phyloP scores from a whole-genome alignment of 2,329 filamentous ascomycete species.

The Emericellopsis atlantica region DNA sequence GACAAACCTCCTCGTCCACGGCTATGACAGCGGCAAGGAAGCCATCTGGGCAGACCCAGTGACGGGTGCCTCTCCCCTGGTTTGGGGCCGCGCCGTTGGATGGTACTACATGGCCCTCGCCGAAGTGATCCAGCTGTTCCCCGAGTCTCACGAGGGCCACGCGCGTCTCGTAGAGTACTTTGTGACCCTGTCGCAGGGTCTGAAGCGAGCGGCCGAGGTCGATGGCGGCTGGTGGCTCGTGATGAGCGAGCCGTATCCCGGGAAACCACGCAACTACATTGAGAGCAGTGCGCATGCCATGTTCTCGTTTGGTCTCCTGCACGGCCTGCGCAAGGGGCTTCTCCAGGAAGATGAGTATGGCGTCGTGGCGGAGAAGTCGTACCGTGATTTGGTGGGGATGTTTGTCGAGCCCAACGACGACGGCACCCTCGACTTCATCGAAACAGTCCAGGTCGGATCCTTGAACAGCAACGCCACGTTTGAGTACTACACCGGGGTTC shows the following conservation, averaged over 20 bases:
- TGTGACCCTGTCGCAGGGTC: slow-evolving; percentile 22
- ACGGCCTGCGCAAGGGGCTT: slow-evolving; percentile 19
- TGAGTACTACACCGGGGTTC: slow-evolving; percentile 3
- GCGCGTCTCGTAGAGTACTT: slow-evolving; percentile 23
- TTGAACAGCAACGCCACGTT: slow-evolving; percentile 17
- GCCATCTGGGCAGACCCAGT: slow-evolving; percentile 37
- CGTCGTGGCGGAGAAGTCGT: slow-evolving; percentile 11
- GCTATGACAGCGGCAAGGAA: slow-evolving; percentile 34
- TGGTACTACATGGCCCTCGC: slow-evolving; percentile 41
- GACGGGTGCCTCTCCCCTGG: slow-evolving; percentile 35
- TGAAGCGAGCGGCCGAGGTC: slow-evolving; percentile 26
- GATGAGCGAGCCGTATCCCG: slow-evolving; percentile 35
- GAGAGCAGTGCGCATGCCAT: slow-evolving; percentile 47
- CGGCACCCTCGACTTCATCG: slow-evolving; percentile 34
- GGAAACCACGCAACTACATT: slow-evolving; percentile 41
- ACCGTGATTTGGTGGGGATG: slow-evolving; percentile 22
- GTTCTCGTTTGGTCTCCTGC: slow-evolving; percentile 40
- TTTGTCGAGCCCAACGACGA: slow-evolving; percentile 33
- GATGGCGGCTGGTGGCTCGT: slow-evolving; percentile 45
- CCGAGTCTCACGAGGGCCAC: slow-evolving; percentile 20
- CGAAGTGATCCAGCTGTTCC: slow-evolving; percentile 33
- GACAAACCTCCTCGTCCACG: slow-evolving; percentile 35
- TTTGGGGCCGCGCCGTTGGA: slow-evolving; percentile 40
- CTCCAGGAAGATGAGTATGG: slow-evolving; percentile 10
- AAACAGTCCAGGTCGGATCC: slow-evolving; percentile 38